These are phyloP conservation scores for Coemansia sp. DNA, from an alignment of 192 early-diverging fungal species.

Conservation along the genomic window DNA sequence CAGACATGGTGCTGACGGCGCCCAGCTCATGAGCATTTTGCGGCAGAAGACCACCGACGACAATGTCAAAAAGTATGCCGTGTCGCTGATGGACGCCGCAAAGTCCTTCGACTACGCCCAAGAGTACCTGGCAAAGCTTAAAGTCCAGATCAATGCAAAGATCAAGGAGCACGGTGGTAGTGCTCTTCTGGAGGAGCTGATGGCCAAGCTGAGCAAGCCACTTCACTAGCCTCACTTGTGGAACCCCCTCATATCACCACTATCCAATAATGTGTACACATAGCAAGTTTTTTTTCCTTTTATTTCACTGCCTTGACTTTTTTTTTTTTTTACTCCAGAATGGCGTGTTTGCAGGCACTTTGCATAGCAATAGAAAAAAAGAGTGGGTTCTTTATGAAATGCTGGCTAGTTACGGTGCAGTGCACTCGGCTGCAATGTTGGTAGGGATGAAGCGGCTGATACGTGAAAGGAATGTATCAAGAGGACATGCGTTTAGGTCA, in stretches of 20 bases:
- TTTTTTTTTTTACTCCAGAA: background rate
- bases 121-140: slow-evolving; percentile 57
- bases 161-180: slow-evolving; percentile 79
- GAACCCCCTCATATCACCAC: no score
- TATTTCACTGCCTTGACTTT: background rate
- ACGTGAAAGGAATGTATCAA: slow-evolving; percentile 26
- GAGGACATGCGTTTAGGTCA: slow-evolving; percentile 39
- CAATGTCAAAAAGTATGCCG: slow-evolving; percentile 83
- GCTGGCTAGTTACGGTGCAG: background rate
- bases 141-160: slow-evolving; percentile 56
- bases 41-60: slow-evolving; percentile 75
- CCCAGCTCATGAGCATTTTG: slow-evolving; percentile 80
- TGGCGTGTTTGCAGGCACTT: background rate
- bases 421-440: slow-evolving; percentile 28
- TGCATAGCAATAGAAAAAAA: no score
- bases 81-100: slow-evolving; percentile 72
- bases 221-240: no score
- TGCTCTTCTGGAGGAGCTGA: slow-evolving; percentile 48
- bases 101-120: slow-evolving; percentile 77
- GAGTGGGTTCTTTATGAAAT: no score
- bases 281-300: background rate
- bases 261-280: no score
- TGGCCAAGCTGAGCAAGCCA: slow-evolving; percentile 43
- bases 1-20: slow-evolving; percentile 38
- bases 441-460: slow-evolving; percentile 28